Conservation (phyloP, 2,329 filamentous ascomycete genomes). For the Stagonosporopsis rhizophila region DNA sequence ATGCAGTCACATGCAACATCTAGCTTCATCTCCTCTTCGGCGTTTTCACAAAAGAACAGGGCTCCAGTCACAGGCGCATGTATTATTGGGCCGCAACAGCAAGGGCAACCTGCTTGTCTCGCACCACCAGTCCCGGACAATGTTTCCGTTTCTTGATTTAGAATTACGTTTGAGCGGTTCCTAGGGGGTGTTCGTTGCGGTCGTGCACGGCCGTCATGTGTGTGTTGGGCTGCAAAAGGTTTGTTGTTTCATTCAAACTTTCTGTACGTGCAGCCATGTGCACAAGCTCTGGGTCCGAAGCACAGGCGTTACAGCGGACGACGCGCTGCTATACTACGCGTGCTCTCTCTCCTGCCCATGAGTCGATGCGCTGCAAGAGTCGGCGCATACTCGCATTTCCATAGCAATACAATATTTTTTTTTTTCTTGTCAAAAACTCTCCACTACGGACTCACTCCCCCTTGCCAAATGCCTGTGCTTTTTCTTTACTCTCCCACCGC, state of each 20-base stretch:
- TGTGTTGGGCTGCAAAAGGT: conserved; percentile 29
- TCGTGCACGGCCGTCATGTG: conserved; percentile 16
- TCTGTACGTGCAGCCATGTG: conserved; percentile 10
- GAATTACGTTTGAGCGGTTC: conserved; percentile 18
- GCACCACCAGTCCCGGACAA: conserved; percentile 1
- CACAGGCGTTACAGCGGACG: conserved; percentile 6
- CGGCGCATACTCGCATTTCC: conserved; percentile 8
- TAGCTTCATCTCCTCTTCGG: conserved; percentile 26
- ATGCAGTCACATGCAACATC: conserved; percentile 18
- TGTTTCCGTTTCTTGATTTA: conserved; percentile 20
- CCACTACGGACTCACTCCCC: conserved; percentile 1
- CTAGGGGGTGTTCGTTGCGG: conserved; percentile 19
- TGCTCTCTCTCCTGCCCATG: conserved; percentile 12
- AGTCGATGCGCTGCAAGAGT: conserved; percentile 11
- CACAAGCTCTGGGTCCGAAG: conserved; percentile 7
- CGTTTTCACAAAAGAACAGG: conserved; percentile 23
- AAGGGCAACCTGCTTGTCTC: conserved; percentile 26
- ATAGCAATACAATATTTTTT: conserved; percentile 19
- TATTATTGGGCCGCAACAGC: conserved; percentile 19
- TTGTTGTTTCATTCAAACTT: conserved; percentile 14
- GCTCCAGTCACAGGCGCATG: conserved; percentile 21
- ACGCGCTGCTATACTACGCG: conserved; percentile 11
- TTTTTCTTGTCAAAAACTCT: no score
- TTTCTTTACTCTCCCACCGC: no score
- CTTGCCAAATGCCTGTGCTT: conserved; percentile 5